These are phyloP conservation scores for Fusarium cyanostomum DNA, from an alignment of 2,329 filamentous ascomycete genomes.

Conservation along the genomic window DNA sequence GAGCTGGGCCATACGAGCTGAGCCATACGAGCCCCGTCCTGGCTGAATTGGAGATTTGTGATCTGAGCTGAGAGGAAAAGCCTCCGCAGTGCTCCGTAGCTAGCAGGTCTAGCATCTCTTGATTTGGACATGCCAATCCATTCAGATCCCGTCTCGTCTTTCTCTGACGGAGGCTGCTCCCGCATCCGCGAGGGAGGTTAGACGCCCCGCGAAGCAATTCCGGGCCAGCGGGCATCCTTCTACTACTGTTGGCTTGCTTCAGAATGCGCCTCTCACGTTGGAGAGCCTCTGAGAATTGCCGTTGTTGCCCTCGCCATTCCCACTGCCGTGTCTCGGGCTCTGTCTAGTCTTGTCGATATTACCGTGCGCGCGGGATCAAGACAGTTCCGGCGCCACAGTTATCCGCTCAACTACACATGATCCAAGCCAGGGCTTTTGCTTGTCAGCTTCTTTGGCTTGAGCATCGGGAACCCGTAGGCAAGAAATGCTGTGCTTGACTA, in stretches of 20 bases:
- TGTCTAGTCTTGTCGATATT: slow-evolving; percentile 14
- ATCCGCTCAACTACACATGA: slow-evolving; percentile 8
- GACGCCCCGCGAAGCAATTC: slow-evolving; percentile 12
- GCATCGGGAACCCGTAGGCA: slow-evolving; percentile 14
- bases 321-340: slow-evolving; percentile 5
- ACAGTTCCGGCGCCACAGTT: slow-evolving; percentile 20
- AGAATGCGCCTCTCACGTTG: slow-evolving; percentile 25
- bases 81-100: neutral
- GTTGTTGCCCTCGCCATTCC: slow-evolving; percentile 14
- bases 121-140: neutral
- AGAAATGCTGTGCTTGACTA: slow-evolving; percentile 13
- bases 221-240: slow-evolving; percentile 20
- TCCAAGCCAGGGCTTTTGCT: slow-evolving; percentile 5
- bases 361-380: slow-evolving; percentile 24
- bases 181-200: slow-evolving; percentile 1
- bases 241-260: slow-evolving; percentile 21
- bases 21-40: slow-evolving; percentile 2
- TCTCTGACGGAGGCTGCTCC: neutral
- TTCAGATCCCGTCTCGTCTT: slow-evolving; percentile 5
- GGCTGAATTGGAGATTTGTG: neutral
- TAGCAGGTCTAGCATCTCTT: neutral
- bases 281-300: slow-evolving; percentile 2
- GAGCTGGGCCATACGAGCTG: no score
- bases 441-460: slow-evolving; percentile 10
- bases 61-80: neutral